Conservation (phyloP, 2,329 filamentous ascomycete species). For the Trematosphaeria pertusa region DNA sequence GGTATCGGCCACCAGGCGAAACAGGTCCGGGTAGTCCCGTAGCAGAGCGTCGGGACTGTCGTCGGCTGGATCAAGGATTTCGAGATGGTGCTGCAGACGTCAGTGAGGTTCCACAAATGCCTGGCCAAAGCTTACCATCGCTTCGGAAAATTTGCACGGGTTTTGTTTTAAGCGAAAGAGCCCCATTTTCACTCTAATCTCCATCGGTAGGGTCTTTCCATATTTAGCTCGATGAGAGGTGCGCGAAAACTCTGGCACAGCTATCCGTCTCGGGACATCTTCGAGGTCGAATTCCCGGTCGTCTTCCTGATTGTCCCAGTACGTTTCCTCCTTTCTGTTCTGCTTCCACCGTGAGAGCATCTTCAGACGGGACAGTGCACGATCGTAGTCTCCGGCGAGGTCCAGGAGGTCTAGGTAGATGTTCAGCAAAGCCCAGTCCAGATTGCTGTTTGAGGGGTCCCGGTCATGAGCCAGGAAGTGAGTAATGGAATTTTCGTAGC, state of each 20-base stretch:
- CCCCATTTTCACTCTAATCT: slow-evolving; percentile 84
- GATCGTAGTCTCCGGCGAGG: slow-evolving; percentile 65
- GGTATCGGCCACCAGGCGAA: slow-evolving; percentile 72
- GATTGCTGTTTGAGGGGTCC: slow-evolving; percentile 54
- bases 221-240: slow-evolving; percentile 67
- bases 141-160: slow-evolving; percentile 69
- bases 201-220: slow-evolving; percentile 76
- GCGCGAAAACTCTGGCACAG: slow-evolving; percentile 67
- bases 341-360: slow-evolving; percentile 81
- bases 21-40: slow-evolving; percentile 77
- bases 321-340: slow-evolving; percentile 73
- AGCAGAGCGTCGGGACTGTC: slow-evolving; percentile 59
- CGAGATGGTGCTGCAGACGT: slow-evolving; percentile 49
- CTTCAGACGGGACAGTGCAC: slow-evolving; percentile 75
- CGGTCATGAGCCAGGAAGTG: slow-evolving; percentile 53
- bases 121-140: slow-evolving; percentile 64
- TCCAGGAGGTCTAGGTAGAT: slow-evolving; percentile 84
- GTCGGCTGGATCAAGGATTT: slow-evolving; percentile 72
- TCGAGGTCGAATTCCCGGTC: slow-evolving; percentile 89
- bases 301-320: slow-evolving; percentile 79
- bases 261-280: slow-evolving; percentile 69
- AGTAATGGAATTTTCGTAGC: slow-evolving; percentile 61
- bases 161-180: slow-evolving; percentile 79
- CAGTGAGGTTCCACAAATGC: slow-evolving; percentile 56
- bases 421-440: slow-evolving; percentile 82